Base-by-base conservation (phyloP, 1,139 yeast genomes). In the Suhomyces ambrosiae region DNA sequence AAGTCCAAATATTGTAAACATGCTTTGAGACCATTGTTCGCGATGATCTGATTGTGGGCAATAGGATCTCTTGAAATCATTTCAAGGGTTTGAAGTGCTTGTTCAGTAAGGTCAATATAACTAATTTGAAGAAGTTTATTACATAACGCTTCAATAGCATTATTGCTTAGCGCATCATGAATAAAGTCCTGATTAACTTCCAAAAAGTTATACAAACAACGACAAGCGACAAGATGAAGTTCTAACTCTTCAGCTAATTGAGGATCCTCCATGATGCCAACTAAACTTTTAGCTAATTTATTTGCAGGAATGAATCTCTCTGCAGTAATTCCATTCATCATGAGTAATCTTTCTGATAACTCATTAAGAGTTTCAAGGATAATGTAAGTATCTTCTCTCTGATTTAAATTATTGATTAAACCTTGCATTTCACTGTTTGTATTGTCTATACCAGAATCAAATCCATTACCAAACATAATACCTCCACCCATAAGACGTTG, bases 31-130 rank as follows among this genome's bases (percentile, higher is more conserved):
- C 94, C 86, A 25, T 86, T 82, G 41, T 79, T 73, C 11, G 65
- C 54, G 33, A 83, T 61, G 18, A 84, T 71, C 25, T 67, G 72
- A 34, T 64, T 58, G 44, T 70, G 76, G 7, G 74, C 49, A 2
- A 82, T 76, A 7, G 75, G 68, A 28, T 76, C 74, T 41, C 82
- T 64, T 1, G 89, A 80, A 9, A 85, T 76, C 62, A 79, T 71
- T 56, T 84, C 90, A 38, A 85, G 63, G 0, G 94, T 82, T 49
- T 84, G 90, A 30, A 92, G 64, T 0, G 92, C 90, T 59, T 90
- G 97, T 57, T 92, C 98, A 0, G 97, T 95, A 41, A 92, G 68
- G 58, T 92, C 98, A 38, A 92, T 90, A 56, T 79, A 89, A 41
- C 81, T 80, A 13, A 90, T 84, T 49, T 88, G 95, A 47, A 78